A percentile compares a stretch with the other conserved stretches of the same genome.
These are phyloP conservation scores for Glycine soja DNA, from an alignment of 306 rosid species.

Conservation along the genomic window DNA sequence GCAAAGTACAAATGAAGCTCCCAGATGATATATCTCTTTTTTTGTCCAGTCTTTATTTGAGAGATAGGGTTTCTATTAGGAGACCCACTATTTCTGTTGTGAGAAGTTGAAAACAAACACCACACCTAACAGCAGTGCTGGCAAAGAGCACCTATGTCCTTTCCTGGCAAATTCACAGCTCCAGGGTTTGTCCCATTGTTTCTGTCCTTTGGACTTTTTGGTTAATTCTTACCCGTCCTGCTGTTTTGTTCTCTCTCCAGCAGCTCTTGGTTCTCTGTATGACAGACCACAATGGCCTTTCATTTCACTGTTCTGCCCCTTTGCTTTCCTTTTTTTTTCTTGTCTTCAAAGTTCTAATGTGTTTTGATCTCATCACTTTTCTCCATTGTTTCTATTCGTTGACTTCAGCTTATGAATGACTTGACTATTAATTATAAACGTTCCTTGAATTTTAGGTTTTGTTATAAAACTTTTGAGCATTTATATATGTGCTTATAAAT, in stretches of 20 bases:
- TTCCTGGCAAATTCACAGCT: not conserved
- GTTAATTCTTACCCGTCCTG: not conserved
- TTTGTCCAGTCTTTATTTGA: not conserved
- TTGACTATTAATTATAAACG: too few relatives aligned
- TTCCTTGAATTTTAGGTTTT: too few relatives aligned
- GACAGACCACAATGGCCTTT: not conserved
- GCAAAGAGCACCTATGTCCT: not conserved
- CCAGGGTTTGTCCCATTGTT: not conserved
- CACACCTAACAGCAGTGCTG: too few relatives aligned
- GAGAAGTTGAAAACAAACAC: too few relatives aligned
- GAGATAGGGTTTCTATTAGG: too few relatives aligned
- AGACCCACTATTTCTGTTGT: too few relatives aligned
- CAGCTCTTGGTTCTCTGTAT: not conserved
- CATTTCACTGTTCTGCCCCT: not conserved
- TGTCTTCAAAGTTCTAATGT: not conserved
- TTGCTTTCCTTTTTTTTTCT: not conserved
- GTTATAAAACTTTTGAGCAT: too few relatives aligned
- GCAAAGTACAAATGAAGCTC: constrained; percentile 32
- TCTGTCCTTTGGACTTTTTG: not conserved
- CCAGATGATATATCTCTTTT: constrained; percentile 21
- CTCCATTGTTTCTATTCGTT: too few relatives aligned
- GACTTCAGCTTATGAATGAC: too few relatives aligned
- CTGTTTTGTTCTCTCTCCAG: not conserved
- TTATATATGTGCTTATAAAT: too few relatives aligned
- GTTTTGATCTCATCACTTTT: not conserved